Conservation (phyloP, 1,284 basidiomycete species). For the Naganishia liquefaciens region DNA sequence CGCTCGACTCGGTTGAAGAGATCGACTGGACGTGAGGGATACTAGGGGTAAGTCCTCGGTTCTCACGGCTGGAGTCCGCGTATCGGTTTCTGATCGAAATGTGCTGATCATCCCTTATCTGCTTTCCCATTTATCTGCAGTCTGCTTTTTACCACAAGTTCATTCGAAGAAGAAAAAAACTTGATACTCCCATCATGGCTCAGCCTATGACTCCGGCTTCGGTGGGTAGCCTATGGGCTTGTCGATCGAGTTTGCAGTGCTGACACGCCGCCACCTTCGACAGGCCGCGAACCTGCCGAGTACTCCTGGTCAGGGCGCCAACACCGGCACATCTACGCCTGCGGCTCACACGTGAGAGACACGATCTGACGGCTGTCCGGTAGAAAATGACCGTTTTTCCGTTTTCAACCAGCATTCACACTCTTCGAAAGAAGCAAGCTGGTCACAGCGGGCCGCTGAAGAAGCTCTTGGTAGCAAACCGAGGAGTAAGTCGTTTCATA, state of each 20-base stretch:
- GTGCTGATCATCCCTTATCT: not conserved
- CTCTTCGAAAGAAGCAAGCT: constrained; percentile 85
- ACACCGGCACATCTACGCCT: constrained; percentile 30
- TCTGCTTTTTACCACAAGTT: not conserved
- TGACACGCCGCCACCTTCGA: not conserved
- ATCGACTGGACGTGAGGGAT: no score
- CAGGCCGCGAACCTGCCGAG: constrained; percentile 20
- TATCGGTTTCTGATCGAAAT: not conserved
- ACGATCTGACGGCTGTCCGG: not conserved
- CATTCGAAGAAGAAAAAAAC: not conserved
- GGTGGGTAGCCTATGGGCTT: not conserved
- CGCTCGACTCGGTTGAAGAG: no score
- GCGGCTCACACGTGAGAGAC: constrained; percentile 29
- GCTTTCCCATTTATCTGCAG: no score
- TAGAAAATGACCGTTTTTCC: not conserved
- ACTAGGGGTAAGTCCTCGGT: not conserved
- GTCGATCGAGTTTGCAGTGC: no score
- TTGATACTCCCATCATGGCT: constrained; percentile 12
- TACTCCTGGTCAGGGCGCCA: constrained; percentile 27
- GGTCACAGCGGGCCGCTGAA: constrained; percentile 87
- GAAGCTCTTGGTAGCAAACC: constrained; percentile 93
- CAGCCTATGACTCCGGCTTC: constrained; percentile 27
- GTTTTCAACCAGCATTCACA: constrained; percentile 69
- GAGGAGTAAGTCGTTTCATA: constrained; percentile 66
- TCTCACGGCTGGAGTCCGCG: not conserved